Evolutionary conservation across 495 filamentous ascomycete species (phyloP).

Genomic region (Penicillium angulare): DNA sequence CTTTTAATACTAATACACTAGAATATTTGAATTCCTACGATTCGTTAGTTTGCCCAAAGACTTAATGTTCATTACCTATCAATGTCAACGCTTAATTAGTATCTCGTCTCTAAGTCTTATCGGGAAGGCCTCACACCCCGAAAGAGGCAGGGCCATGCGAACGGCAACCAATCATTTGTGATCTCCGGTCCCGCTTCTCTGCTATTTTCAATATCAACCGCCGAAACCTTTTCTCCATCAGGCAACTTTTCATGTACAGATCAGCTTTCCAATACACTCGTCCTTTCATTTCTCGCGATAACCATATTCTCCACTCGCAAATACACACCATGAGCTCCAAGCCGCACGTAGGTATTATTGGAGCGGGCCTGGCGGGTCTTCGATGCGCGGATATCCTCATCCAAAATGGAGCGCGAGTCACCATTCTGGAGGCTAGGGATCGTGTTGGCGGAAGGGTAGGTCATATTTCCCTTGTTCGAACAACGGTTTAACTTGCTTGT

Average conservation of each 20-base stretch:
- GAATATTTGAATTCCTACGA: too few relatives aligned
- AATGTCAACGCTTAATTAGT: too few relatives aligned
- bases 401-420: slow-evolving; percentile 75
- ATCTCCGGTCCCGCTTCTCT: slow-evolving; percentile 9
- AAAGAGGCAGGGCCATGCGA: too few relatives aligned
- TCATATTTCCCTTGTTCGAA: not conserved
- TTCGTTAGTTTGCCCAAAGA: too few relatives aligned
- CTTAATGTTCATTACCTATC: too few relatives aligned
- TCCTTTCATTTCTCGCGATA: not conserved
- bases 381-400: slow-evolving; percentile 81
- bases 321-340: slow-evolving; percentile 25
- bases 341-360: slow-evolving; percentile 70
- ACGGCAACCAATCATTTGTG: slow-evolving; percentile 21
- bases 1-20: too few relatives aligned
- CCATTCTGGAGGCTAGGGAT: slow-evolving; percentile 81
- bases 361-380: slow-evolving; percentile 84
- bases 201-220: slow-evolving; percentile 9
- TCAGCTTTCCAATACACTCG: not conserved
- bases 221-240: slow-evolving; percentile 2
- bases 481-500: too few relatives aligned
- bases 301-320: not conserved
- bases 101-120: too few relatives aligned
- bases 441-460: slow-evolving; percentile 79
- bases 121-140: too few relatives aligned
- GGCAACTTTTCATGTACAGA: slow-evolving; percentile 2